These are phyloP conservation scores for Russula foetens DNA, from an alignment of 768 basidiomycete genomes.

Conservation along the genomic window DNA sequence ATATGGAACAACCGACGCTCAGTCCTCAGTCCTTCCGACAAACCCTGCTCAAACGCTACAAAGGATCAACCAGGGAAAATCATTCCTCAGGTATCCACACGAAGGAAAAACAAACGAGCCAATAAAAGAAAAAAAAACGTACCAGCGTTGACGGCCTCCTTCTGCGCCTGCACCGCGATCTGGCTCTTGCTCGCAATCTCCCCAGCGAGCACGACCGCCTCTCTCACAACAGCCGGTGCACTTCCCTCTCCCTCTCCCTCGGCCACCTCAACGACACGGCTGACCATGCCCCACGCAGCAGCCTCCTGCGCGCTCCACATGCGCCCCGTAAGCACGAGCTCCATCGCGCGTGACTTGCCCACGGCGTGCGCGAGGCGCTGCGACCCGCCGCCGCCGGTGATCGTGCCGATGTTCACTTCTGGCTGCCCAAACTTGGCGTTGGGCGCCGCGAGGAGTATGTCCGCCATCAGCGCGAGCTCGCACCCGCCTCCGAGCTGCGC, in stretches of 20 bases:
- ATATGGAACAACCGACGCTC: conserved; percentile 89
- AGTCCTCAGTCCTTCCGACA: conserved; percentile 77
- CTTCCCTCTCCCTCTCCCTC: conserved; percentile 39
- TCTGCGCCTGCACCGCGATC: conserved; percentile 76
- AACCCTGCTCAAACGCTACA: conserved; percentile 67
- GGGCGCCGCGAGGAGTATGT: conserved; percentile 88
- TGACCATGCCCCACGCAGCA: conserved; percentile 80
- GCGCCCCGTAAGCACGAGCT: conserved; percentile 84
- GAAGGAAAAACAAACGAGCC: background rate
- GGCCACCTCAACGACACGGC: conserved; percentile 62
- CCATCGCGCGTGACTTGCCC: conserved; percentile 94
- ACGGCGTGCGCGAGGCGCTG: conserved; percentile 81
- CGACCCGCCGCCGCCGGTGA: conserved; percentile 91
- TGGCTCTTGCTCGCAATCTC: conserved; percentile 76
- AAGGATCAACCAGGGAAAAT: background rate
- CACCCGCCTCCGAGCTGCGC: conserved; percentile 90
- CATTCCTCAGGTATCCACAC: background rate
- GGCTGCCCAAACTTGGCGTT: conserved; percentile 93
- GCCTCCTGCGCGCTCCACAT: conserved; percentile 77
- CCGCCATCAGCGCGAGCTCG: conserved; percentile 93
- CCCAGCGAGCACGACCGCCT: conserved; percentile 75
- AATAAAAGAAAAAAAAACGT: background rate
- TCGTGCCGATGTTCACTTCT: conserved; percentile 91
- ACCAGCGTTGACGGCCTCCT: conserved; percentile 93
- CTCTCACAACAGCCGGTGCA: conserved; percentile 51